Conservation (phyloP, 768 basidiomycete species). For the Boletus speciosus region DNA sequence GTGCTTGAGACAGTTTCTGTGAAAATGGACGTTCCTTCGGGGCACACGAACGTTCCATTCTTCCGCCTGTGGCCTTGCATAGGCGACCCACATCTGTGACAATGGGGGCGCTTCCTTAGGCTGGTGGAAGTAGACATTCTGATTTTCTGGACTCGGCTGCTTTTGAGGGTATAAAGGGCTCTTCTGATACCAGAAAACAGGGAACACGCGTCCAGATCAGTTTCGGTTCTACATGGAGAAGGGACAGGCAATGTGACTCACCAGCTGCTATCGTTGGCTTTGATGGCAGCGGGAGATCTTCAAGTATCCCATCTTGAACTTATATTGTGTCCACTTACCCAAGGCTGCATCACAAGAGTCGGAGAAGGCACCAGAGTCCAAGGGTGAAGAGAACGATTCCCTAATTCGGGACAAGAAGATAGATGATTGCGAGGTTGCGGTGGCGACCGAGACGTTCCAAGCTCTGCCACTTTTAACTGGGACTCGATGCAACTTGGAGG, state of each 20-base stretch:
- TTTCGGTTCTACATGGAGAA: constrained; percentile 4
- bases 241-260: constrained; percentile 13
- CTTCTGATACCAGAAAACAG: not conserved
- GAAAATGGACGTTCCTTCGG: constrained; percentile 15
- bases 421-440: constrained; percentile 15
- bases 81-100: constrained; percentile 31
- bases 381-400: constrained; percentile 14
- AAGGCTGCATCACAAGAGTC: constrained; percentile 2
- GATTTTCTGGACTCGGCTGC: constrained; percentile 1
- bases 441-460: constrained; percentile 17
- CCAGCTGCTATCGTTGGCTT: constrained; percentile 24
- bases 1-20: constrained; percentile 11
- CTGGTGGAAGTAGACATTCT: constrained; percentile 30
- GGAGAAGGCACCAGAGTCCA: constrained; percentile 1
- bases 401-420: constrained; percentile 23
- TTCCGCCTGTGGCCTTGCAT: constrained; percentile 34
- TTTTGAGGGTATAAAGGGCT: not conserved
- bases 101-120: constrained; percentile 33
- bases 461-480: not conserved
- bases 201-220: not conserved
- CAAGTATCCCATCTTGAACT: constrained; percentile 8
- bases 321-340: constrained; percentile 21
- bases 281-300: constrained; percentile 21
- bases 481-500: not conserved
- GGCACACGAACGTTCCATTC: constrained; percentile 30